Base-by-base conservation (phyloP, 176 grass and related monocot species). In the Juncus inflexus region DNA sequence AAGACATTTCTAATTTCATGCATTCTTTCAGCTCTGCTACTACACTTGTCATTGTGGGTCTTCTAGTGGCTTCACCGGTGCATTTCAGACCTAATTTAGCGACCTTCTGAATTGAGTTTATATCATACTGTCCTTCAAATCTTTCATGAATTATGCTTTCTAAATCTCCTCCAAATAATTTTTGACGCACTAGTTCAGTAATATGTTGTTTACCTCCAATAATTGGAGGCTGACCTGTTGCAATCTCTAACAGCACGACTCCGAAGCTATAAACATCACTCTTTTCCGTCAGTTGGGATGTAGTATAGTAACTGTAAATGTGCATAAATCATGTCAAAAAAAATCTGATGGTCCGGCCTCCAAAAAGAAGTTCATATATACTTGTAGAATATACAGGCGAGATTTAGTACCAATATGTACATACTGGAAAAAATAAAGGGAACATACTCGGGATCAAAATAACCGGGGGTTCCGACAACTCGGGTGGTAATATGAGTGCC, bases 251-350 rank as follows among this genome's bases (percentile, higher is more conserved):
- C 2, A 83, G 54, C 1, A 87, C 72, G 6, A 87, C 63, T 0
- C 80, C 80, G 4, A 80, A 87, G 39, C 85, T 80, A 7, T 74
- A 83, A 3, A 83, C 67, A 2, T 83, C 85, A 35, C 80, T 87
- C 65, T 80, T 87, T 42, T 80, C 73, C 13, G 65, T 85, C 0
- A 74, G 61, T n/a, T 80, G 77, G 61, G 35, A 55, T 16, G 72
- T 54, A 7, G 6, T 62, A 42, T 79, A 42, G 37, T 80, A 83
- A 71, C 80, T 87, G 55, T 35, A 36, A 40, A 36, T 6, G 13
- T 36, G 15, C 28, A 19, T 15, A 61, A 5, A 61, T 8, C 4
- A 8, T 36, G 13, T 19, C 6, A 61, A 15, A 61, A 61, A 5
- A 11, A 15, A 36, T 11, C 56, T 19, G 6, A 61, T 61, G 13